A percentile compares a stretch with the other conserved stretches of the same genome.
These are phyloP conservation scores for Thielaviopsis musarum DNA, from an alignment of 2,329 filamentous ascomycete species.

Conservation along the genomic window DNA sequence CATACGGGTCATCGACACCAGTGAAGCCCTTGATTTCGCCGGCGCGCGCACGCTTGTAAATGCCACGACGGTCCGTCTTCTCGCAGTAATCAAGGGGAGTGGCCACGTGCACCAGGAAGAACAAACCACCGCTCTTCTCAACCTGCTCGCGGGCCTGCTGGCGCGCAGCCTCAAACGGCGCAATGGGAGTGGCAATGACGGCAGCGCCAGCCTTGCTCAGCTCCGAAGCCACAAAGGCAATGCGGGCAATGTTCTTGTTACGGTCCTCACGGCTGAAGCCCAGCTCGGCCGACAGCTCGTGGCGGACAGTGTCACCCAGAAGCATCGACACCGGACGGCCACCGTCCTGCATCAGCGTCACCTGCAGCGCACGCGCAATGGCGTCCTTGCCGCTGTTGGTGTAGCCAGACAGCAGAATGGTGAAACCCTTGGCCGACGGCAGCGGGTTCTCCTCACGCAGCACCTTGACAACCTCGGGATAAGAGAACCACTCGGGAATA, in stretches of 20 bases:
- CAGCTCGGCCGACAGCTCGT: slow-evolving; percentile 84
- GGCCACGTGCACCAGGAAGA: slow-evolving; percentile 90
- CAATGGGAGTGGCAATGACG: slow-evolving; percentile 92
- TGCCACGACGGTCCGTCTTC: slow-evolving; percentile 83
- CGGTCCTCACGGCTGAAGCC: slow-evolving; percentile 90
- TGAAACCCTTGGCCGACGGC: slow-evolving; percentile 85
- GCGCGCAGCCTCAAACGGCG: slow-evolving; percentile 70
- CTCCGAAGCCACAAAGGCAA: slow-evolving; percentile 90
- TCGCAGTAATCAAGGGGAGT: slow-evolving; percentile 86
- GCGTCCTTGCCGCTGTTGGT: slow-evolving; percentile 95
- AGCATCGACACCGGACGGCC: slow-evolving; percentile 88
- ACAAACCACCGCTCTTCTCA: slow-evolving; percentile 63
- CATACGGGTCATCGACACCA: slow-evolving; percentile 93
- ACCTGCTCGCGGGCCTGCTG: slow-evolving; percentile 67
- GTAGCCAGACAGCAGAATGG: slow-evolving; percentile 93
- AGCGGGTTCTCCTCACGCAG: slow-evolving; percentile 92
- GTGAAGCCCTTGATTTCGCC: slow-evolving; percentile 98
- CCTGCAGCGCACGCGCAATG: slow-evolving; percentile 85
- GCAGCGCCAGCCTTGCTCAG: slow-evolving; percentile 83
- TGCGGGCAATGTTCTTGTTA: slow-evolving; percentile 86
- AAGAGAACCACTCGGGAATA: slow-evolving; percentile 99
- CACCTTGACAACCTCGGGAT: slow-evolving; percentile 94
- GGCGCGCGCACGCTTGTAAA: slow-evolving; percentile 67
- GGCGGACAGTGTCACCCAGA: slow-evolving; percentile 85
- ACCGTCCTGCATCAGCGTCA: slow-evolving; percentile 94